Conservation (phyloP, 805 yeast species). For the Sungouiella blattae region DNA sequence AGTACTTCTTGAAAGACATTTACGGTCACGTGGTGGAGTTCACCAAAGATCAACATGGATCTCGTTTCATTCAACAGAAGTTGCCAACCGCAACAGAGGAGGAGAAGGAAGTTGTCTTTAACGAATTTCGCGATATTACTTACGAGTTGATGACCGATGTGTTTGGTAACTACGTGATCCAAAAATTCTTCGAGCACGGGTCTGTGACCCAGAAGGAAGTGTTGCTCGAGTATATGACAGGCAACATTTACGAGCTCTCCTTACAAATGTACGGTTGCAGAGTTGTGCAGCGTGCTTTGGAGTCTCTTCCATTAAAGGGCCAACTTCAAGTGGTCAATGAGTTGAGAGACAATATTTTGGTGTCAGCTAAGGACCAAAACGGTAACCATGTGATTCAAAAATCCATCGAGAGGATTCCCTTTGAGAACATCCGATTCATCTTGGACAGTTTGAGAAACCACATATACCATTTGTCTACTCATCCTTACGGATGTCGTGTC, state of each 20-base stretch:
- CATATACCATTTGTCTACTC: slow-evolving; percentile 84
- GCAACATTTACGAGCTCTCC: slow-evolving; percentile 70
- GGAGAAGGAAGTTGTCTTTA: slow-evolving; percentile 73
- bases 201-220: slow-evolving; percentile 62
- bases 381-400: slow-evolving; percentile 98
- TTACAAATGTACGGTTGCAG: slow-evolving; percentile 98
- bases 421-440: slow-evolving; percentile 64
- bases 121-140: slow-evolving; percentile 73
- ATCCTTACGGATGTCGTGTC: slow-evolving; percentile 97
- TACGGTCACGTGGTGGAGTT: slow-evolving; percentile 88
- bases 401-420: slow-evolving; percentile 82
- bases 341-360: slow-evolving; percentile 60
- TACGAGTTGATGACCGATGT: slow-evolving; percentile 90
- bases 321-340: slow-evolving; percentile 70
- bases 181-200: slow-evolving; percentile 87
- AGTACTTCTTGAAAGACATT: slow-evolving; percentile 65
- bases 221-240: slow-evolving; percentile 67
- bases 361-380: slow-evolving; percentile 78
- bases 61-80: slow-evolving; percentile 92
- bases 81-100: slow-evolving; percentile 63
- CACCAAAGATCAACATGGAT: slow-evolving; percentile 94
- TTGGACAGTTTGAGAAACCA: slow-evolving; percentile 65
- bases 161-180: slow-evolving; percentile 96
- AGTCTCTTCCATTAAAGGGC: slow-evolving; percentile 59
- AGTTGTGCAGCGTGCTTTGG: slow-evolving; percentile 92